These are phyloP conservation scores for Phialophora verrucosa DNA, from an alignment of 2,329 filamentous ascomycete species.

Conservation along the genomic window DNA sequence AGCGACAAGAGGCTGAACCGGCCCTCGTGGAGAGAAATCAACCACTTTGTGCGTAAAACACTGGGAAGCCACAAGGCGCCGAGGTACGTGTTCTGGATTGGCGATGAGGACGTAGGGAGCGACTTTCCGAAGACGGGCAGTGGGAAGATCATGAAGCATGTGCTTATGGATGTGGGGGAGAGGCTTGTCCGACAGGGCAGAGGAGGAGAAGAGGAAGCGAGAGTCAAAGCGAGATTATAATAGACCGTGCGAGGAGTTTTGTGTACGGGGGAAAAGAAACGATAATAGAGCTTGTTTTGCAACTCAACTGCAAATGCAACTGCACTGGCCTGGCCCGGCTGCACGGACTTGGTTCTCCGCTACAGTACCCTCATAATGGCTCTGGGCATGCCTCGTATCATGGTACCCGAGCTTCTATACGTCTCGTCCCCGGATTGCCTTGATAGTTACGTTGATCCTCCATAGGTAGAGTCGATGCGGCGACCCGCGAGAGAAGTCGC, in stretches of 20 bases:
- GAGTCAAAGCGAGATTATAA: slow-evolving; percentile 21
- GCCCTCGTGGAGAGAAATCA: slow-evolving; percentile 61
- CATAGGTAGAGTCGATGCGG: no score
- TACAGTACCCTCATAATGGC: background rate
- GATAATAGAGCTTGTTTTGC: background rate
- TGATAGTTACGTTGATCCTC: background rate
- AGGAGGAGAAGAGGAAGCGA: background rate
- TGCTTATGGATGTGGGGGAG: slow-evolving; percentile 25
- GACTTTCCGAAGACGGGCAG: slow-evolving; percentile 71
- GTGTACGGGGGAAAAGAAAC: background rate
- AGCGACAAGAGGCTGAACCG: slow-evolving; percentile 31
- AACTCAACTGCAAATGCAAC: background rate
- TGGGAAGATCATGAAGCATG: slow-evolving; percentile 57
- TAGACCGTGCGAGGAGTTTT: slow-evolving; percentile 2
- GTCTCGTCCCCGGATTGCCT: background rate
- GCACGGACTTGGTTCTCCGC: background rate
- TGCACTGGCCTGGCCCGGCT: background rate
- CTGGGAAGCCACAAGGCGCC: slow-evolving; percentile 73
- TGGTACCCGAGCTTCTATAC: background rate
- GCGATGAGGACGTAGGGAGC: slow-evolving; percentile 61
- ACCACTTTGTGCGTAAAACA: slow-evolving; percentile 66
- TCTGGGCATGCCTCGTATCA: background rate
- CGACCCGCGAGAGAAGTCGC: background rate
- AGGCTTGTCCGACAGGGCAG: slow-evolving; percentile 20
- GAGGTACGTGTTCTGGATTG: slow-evolving; percentile 75